Evolutionary conservation across 2,329 filamentous ascomycete species (phyloP), one percentile per base, ranked within the genome.

Genomic region (Penicillium sp.): DNA sequence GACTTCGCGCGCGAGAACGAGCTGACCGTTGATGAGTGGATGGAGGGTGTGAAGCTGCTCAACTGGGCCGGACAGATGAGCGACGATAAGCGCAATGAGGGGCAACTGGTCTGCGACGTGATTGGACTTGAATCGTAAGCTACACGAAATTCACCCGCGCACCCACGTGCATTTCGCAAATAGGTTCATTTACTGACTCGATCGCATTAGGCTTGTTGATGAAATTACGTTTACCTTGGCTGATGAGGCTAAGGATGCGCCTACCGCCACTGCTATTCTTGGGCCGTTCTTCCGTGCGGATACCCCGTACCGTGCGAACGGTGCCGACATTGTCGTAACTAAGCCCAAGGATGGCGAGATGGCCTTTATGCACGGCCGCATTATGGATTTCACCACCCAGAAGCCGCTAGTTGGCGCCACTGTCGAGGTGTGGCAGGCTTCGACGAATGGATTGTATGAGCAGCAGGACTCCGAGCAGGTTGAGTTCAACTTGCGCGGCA

Each of bases 281-380:
- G 91, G 91, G 0, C 91, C 91, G 1, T 96, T 96, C 77, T 95
- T 89, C 84, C 83, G 89, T 6, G 81, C 85, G 42, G 82, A 92
- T 63, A 85, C 90, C 0, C 90, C 90, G 5, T 75, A 82, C 55
- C 82, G 87, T 45, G 75, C 84, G n/a, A 89, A 89, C 67, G 90
- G 89, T 48, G 82, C 80, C 44, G 86, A 79, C 64, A 90, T 94
- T 59, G 75, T 81, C 58, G 79, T 77, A 59, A 81, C 82, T 6
- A 69, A 68, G 26, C 74, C 79, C 4, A 65, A 76, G 3, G 75
- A 80, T 54, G 82, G 78, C 25, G 75, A 88, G 58, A 75, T 85
- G 26, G 80, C 82, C 3, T 84, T 81, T 65, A 86, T 91, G 80
- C 82, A 89, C 61, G 88, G 89, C 48, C 77, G 67, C 2, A 81